These are phyloP conservation scores for Fusarium tupiense DNA, from an alignment of 2,329 filamentous ascomycete species.

Conservation along the genomic window DNA sequence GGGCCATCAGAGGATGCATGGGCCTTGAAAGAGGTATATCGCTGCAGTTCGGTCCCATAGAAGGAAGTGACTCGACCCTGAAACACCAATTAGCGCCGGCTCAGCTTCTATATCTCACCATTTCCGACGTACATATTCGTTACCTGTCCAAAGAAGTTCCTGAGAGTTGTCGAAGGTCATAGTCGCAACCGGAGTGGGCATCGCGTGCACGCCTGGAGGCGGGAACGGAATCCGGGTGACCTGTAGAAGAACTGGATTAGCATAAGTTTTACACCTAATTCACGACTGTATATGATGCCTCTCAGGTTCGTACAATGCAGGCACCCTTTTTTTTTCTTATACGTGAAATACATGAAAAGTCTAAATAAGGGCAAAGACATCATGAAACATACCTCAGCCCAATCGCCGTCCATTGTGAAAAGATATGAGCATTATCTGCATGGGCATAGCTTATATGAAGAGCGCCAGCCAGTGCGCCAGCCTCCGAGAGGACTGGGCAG, in stretches of 20 bases:
- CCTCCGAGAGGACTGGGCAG: conserved; percentile 17
- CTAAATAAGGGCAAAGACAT: neutral
- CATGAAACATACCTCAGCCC: conserved; percentile 68
- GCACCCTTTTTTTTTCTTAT: too few species aligned
- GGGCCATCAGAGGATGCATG: conserved; percentile 78
- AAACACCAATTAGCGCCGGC: conserved; percentile 37
- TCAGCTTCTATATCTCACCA: neutral
- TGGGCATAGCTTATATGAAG: conserved; percentile 46
- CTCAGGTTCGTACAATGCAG: neutral
- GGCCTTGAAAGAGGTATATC: conserved; percentile 89
- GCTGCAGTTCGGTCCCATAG: conserved; percentile 83
- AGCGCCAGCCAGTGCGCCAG: conserved; percentile 13
- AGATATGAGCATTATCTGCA: conserved; percentile 49
- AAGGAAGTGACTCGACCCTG: conserved; percentile 92
- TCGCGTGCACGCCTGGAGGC: conserved; percentile 75
- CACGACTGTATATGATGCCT: neutral
- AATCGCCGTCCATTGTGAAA: conserved; percentile 71
- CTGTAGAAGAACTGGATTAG: conserved; percentile 53
- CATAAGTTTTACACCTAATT: neutral
- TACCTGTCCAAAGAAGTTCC: conserved; percentile 93
- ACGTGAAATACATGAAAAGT: neutral
- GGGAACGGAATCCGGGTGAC: conserved; percentile 85
- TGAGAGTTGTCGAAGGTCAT: conserved; percentile 90
- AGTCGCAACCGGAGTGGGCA: conserved; percentile 77
- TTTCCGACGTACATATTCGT: conserved; percentile 76